Evolutionary conservation across 2,329 filamentous ascomycete species (phyloP).

Genomic region (Penicillium polonicum): DNA sequence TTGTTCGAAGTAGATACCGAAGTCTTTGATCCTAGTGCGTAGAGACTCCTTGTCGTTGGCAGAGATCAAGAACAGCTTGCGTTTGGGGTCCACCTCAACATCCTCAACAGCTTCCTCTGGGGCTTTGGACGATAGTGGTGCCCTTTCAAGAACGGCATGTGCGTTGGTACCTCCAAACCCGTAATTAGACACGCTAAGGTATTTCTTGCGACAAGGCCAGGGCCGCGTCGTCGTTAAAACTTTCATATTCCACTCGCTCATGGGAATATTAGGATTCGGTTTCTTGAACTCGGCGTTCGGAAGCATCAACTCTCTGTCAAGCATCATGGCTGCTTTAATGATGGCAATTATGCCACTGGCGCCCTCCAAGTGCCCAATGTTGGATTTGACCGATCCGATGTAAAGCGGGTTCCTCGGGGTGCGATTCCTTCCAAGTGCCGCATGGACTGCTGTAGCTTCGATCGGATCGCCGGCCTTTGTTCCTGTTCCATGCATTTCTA

Average conservation of each 20-base stretch:
- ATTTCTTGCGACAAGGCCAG: slow-evolving; percentile 30
- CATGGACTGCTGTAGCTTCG: slow-evolving; percentile 36
- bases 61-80: slow-evolving; percentile 26
- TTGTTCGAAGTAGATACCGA: slow-evolving; percentile 28
- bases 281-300: slow-evolving; percentile 29
- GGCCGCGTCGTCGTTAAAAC: slow-evolving; percentile 21
- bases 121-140: slow-evolving; percentile 8
- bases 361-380: slow-evolving; percentile 39
- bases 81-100: slow-evolving; percentile 18
- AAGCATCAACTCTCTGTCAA: slow-evolving; percentile 28
- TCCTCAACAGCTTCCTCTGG: slow-evolving; percentile 10
- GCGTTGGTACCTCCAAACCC: slow-evolving; percentile 34
- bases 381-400: slow-evolving; percentile 29
- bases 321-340: slow-evolving; percentile 32
- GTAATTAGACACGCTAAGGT: slow-evolving; percentile 28
- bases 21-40: slow-evolving; percentile 24
- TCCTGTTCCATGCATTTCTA: slow-evolving; percentile 42
- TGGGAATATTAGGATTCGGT: slow-evolving; percentile 30
- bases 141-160: slow-evolving; percentile 26
- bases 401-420: slow-evolving; percentile 21
- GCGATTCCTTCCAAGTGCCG: slow-evolving; percentile 18
- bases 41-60: slow-evolving; percentile 30
- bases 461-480: slow-evolving; percentile 57
- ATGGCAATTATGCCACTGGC: slow-evolving; percentile 31
- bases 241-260: slow-evolving; percentile 28